Base-by-base conservation (phyloP, 768 basidiomycete genomes). In the Psilocybe subaeruginosa region DNA sequence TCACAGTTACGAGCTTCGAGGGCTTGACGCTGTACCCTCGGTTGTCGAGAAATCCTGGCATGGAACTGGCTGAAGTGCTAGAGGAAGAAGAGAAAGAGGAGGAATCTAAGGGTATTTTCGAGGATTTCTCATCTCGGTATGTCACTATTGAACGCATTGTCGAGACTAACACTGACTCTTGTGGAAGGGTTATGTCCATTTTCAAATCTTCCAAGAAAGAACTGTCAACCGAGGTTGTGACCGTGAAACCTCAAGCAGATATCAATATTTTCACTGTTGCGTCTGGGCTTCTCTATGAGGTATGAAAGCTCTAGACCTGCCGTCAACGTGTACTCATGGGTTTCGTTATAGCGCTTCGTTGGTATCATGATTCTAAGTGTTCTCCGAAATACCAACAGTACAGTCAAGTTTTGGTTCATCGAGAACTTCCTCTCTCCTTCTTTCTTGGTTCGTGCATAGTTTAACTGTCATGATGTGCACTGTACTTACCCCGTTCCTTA, bases 251-350 rank as follows among this genome's bases (percentile, higher is more conserved):
- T 39, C 90, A 93, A 66, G 95, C 97, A 6, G 93, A 97, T 33
- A 97, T 99, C 76, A 99, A 99, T 69, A 97, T 99, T 65, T 99
- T 99, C 76, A 99, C 97, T 0, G 97, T 99, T 16, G 97, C 97
- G 6, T 99, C 97, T 0, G 97, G 97, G 0, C 76, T 97, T 54
- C 80, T 99, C 2, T 99, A 99, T 64, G 97, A 99, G 87, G 97
- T 95, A 58, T 30, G 80, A 30, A 14, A 23, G 29, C 8, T 17
- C 30, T 19, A 41, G 33, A 27, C 47, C 3, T 47, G 11, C 2
- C 14, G 33, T 30, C 39, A 5, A 37, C 19, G 12, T 17, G 37
- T 51, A 29, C 8, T 39, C 30, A 9, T 37, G 63, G 7, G n/a
- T 48, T 51, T 56, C 66, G 46, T 30, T 16, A 46, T 45, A 99